A percentile compares a stretch with the other conserved stretches of the same genome.
Conservation (phyloP, 176 grass and related monocot genomes). For the sorghum (Sorghum bicolor) region Sorghum_bicolor_NCBIv3 NC_012874.2:3618001-3618500, state of each 20-base stretch:
- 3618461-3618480: conserved; percentile 76
- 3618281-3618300: conserved; percentile 71
- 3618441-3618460: conserved; percentile 72
- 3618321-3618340: conserved; percentile 58
- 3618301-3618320: conserved; percentile 78
- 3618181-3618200: not conserved
- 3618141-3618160: not conserved
- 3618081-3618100: conserved; percentile 6
- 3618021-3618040: not conserved
- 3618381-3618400: not conserved
- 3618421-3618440: conserved; percentile 69
- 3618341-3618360: not conserved
- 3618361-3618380: not conserved
- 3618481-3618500: conserved; percentile 61
- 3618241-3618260: conserved; percentile 63
- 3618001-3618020: not conserved
- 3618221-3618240: conserved; percentile 82
- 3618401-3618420: conserved; percentile 21
- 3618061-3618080: not conserved
- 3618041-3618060: not conserved
- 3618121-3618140: conserved; percentile 16
- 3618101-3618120: not conserved
- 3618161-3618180: not conserved
- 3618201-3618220: conserved; percentile 72
- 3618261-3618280: conserved; percentile 67